A percentile compares a stretch with the other conserved stretches of the same genome.
Conservation (phyloP, 495 filamentous ascomycete species). For the Penicillium lividum region DNA sequence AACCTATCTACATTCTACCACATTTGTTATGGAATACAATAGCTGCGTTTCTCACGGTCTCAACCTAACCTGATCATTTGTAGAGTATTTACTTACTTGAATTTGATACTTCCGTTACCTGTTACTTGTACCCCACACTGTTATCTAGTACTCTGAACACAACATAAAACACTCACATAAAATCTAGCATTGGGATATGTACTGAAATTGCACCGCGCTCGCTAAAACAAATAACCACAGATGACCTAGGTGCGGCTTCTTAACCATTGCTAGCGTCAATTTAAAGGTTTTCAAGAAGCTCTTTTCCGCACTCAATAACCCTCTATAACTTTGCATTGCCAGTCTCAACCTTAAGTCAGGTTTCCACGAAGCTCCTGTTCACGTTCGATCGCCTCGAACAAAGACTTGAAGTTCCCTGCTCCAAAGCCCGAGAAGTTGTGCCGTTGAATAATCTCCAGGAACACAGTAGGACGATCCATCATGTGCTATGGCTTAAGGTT, state of each 20-base stretch:
- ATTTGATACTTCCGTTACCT: too few relatives aligned
- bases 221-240: background rate
- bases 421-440: constrained; percentile 87
- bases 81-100: too few relatives aligned
- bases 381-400: constrained; percentile 91
- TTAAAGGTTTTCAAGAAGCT: background rate
- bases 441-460: constrained; percentile 90
- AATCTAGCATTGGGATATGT: too few relatives aligned
- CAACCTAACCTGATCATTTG: too few relatives aligned
- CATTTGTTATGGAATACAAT: too few relatives aligned
- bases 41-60: too few relatives aligned
- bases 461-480: constrained; percentile 90
- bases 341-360: constrained; percentile 32
- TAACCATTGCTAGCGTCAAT: background rate
- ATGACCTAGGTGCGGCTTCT: background rate
- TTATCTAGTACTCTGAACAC: too few relatives aligned
- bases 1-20: background rate
- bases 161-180: too few relatives aligned
- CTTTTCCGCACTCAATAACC: background rate
- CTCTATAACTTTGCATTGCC: too few relatives aligned
- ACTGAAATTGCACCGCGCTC: background rate
- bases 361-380: constrained; percentile 85
- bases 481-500: constrained; percentile 56
- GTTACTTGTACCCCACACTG: too few relatives aligned
- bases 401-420: constrained; percentile 90